These are phyloP conservation scores for Globisporangium radiosum DNA, from an alignment of 352 stramenopile genomes.

Conservation along the genomic window DNA sequence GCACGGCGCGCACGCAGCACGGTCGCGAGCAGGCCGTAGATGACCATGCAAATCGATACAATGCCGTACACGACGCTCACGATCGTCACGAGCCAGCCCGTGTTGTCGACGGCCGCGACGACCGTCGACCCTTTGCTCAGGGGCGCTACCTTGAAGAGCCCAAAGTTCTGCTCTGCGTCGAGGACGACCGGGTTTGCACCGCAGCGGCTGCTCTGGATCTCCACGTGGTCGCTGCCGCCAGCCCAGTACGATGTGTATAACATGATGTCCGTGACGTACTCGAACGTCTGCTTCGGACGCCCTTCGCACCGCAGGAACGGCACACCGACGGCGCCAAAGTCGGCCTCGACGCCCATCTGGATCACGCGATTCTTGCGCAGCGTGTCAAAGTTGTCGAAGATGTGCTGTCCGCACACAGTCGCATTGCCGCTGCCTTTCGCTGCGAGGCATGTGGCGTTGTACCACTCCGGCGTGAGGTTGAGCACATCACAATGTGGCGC, in stretches of 20 bases:
- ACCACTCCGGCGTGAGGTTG: slow-evolving; percentile 32
- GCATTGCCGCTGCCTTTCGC: slow-evolving; percentile 18
- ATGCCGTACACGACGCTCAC: slow-evolving; percentile 36
- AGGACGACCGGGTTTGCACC: slow-evolving; percentile 24
- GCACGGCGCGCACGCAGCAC: background rate
- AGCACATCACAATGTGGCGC: slow-evolving; percentile 29
- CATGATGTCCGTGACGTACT: slow-evolving; percentile 50
- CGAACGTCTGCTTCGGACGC: slow-evolving; percentile 25
- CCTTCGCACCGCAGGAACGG: slow-evolving; percentile 40
- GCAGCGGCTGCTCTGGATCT: slow-evolving; percentile 51
- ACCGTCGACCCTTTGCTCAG: background rate
- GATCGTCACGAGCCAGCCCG: slow-evolving; percentile 18
- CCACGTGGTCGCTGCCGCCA: slow-evolving; percentile 32
- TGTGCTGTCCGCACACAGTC: slow-evolving; percentile 29
- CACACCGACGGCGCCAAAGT: slow-evolving; percentile 29
- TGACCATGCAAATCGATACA: slow-evolving; percentile 10
- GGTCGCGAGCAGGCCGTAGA: background rate
- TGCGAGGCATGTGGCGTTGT: slow-evolving; percentile 22
- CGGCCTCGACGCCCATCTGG: slow-evolving; percentile 23
- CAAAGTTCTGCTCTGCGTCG: slow-evolving; percentile 26
- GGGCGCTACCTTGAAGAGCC: slow-evolving; percentile 22
- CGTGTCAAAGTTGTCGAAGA: slow-evolving; percentile 44
- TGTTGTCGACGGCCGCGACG: slow-evolving; percentile 25
- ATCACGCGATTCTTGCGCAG: slow-evolving; percentile 22
- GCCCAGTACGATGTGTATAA: slow-evolving; percentile 48